Base-by-base conservation (phyloP, 129 eudicot genomes). In the Saposhnikovia divaricata region DNA sequence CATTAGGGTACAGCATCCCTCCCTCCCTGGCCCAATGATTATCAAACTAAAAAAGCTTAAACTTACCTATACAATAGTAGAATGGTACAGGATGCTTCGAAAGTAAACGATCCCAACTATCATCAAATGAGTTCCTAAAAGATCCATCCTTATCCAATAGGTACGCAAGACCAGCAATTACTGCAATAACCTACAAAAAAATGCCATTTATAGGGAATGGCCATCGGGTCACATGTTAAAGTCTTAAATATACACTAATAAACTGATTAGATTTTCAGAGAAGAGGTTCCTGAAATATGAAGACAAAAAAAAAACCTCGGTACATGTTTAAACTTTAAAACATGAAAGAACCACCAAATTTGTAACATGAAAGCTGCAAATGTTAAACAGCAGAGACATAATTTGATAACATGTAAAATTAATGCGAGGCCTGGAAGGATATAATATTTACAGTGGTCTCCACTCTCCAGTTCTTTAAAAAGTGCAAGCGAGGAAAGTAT, bases 41-140 rank as follows among this genome's bases (percentile, higher is more conserved):
- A 44, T 73, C 78, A 44, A 79, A 45, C 27, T 59, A n/a, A 31
- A 14, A 53, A 61, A 74, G 28, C 23, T 43, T 37, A 80, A 8
- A 37, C 79, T 87, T 80, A 90, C 96, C 98, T 82, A 90, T 85
- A 86, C 90, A 89, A 68, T 93, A 93, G 89, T 93, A 93, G 86
- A 93, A 93, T 72, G 96, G 98, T 86, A 93, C 83, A 12, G 98
- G 98, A 77, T 90, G 98, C 86, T 84, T 90, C 40, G 98, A 93
- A 72, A 93, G 83, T 84, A 93, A 86, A 73, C 91, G 93, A 59
- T 93, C 98, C 98, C 98, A 93, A 75, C 96, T 91, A 74, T 89
- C 98, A 82, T 88, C 89, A 72, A 90, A 93, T 63, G 98, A 90
- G 81, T 89, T 87, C 81, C 96, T 89, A 51, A 93, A 89, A 51